Evolutionary conservation across 805 yeast species (phyloP), one percentile per base, ranked within the genome.

Genomic region (Suhomyces kilbournensis): DNA sequence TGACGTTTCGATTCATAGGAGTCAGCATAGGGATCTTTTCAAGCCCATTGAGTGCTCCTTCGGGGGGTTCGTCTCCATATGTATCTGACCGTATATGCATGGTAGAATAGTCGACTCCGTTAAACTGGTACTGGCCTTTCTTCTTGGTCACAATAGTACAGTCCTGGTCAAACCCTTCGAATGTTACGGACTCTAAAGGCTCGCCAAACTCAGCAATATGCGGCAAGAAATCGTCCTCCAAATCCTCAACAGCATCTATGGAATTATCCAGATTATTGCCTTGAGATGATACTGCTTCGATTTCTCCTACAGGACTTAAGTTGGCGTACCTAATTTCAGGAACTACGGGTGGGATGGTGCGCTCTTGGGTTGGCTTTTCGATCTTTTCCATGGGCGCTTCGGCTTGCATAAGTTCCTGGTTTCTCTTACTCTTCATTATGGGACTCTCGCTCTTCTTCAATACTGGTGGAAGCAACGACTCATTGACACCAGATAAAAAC

Each of bases 391-490:
- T 14, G 34, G 25, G 25, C 25, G 2, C 34, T 30, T 32, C 42
- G 42, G 1, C 14, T 38, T 38, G 42, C 42, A 22, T 42, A 12
- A 44, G 20, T n/a, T 51, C 54, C 44, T 52, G 55, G 47, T 58
- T 56, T 15, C 71, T 52, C 51, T 64, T 63, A 4, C 59, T 49
- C 44, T 62, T 62, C 60, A 67, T 56, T 1, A 70, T 70, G 0
- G 69, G 71, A 45, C 71, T 67, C 47, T 66, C 70, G 2, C 72
- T 69, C 20, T 56, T 62, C 51, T 62, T 67, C 28, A 71, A 56
- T 1, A 71, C 74, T 2, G 75, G 57, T 7, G 76, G 76, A 19
- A 71, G 55, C 22, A 71, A 58, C 6, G 61, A 58, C 49, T 69
- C 69, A 56, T 65, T 65, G 9, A 71, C 65, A 20, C 63, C 62